Percentiles rank a stretch among this genome's conserved stretches.
Conservation (phyloP, 140 eudicot species). For the Erigeron philadelphicus region DNA sequence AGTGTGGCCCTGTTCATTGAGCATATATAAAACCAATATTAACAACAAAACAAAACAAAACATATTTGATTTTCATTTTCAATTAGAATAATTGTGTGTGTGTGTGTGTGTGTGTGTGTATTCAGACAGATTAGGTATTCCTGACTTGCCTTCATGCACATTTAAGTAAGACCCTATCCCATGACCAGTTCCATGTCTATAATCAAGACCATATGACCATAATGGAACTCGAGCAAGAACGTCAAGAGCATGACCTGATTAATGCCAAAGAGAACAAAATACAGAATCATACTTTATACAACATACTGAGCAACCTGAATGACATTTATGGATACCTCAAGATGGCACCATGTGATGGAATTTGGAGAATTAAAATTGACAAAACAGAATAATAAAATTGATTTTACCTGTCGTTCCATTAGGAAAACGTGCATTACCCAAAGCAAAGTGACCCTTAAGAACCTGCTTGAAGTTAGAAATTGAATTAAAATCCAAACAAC, state of each 20-base stretch:
- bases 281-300: not conserved
- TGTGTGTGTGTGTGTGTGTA: constrained; percentile 1
- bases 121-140: not conserved
- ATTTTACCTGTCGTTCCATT: constrained; percentile 81
- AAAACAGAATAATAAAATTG: not conserved
- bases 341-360: not conserved
- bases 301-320: not conserved
- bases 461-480: constrained; percentile 43
- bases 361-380: not conserved
- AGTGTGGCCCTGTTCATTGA: constrained; percentile 71
- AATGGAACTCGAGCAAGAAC: constrained; percentile 94
- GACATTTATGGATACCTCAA: not conserved
- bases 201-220: constrained; percentile 96
- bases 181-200: constrained; percentile 99
- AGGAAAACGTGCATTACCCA: constrained; percentile 95
- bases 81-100: not conserved
- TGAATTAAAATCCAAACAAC: constrained; percentile 2
- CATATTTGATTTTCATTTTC: not conserved
- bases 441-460: constrained; percentile 86
- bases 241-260: constrained; percentile 76
- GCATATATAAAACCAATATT: constrained; percentile 2
- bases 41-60: not conserved
- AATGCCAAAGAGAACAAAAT: not conserved
- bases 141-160: constrained; percentile 84
- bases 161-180: constrained; percentile 88